phyloP scores from a whole-genome alignment of 305 asterid species.

The Stenogyne calaminthoides region DNA sequence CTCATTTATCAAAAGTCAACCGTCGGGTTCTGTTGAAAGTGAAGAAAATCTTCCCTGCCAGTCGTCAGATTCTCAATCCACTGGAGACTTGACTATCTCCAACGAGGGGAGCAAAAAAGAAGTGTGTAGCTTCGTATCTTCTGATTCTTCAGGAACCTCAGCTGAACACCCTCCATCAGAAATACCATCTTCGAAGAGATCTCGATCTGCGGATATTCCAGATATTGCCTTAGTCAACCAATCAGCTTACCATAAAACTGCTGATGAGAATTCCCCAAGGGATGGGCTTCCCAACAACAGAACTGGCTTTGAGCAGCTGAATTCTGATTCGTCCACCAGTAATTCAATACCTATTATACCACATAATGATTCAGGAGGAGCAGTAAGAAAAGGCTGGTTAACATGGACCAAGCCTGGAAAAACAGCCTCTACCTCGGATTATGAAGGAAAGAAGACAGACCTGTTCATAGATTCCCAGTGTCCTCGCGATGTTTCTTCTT shows the following conservation, averaged over 20 bases:
- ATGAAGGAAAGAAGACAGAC: slow-evolving; percentile 35
- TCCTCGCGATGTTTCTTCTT: slow-evolving; percentile 37
- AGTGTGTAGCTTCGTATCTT: slow-evolving; percentile 50
- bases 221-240: slow-evolving; percentile 41
- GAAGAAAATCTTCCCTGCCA: slow-evolving; percentile 41
- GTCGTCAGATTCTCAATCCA: slow-evolving; percentile 65
- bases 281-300: slow-evolving; percentile 38
- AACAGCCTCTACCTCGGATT: slow-evolving; percentile 24
- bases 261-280: slow-evolving; percentile 34
- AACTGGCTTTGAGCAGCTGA: slow-evolving; percentile 41
- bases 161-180: slow-evolving; percentile 51
- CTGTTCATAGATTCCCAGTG: slow-evolving; percentile 32
- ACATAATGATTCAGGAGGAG: slow-evolving; percentile 39
- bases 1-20: slow-evolving; percentile 34
- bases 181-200: slow-evolving; percentile 36
- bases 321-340: slow-evolving; percentile 33
- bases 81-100: slow-evolving; percentile 56
- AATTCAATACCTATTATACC: slow-evolving; percentile 34
- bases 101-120: slow-evolving; percentile 58
- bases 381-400: slow-evolving; percentile 33
- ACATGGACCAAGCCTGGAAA: slow-evolving; percentile 33
- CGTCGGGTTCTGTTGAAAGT: slow-evolving; percentile 37
- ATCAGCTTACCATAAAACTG: slow-evolving; percentile 37
- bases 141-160: slow-evolving; percentile 55
- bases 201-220: slow-evolving; percentile 41